A percentile compares a stretch with the other conserved stretches of the same genome.
Conservation (phyloP, 1,284 basidiomycete species). For the Microbotryum scabiosae region DNA sequence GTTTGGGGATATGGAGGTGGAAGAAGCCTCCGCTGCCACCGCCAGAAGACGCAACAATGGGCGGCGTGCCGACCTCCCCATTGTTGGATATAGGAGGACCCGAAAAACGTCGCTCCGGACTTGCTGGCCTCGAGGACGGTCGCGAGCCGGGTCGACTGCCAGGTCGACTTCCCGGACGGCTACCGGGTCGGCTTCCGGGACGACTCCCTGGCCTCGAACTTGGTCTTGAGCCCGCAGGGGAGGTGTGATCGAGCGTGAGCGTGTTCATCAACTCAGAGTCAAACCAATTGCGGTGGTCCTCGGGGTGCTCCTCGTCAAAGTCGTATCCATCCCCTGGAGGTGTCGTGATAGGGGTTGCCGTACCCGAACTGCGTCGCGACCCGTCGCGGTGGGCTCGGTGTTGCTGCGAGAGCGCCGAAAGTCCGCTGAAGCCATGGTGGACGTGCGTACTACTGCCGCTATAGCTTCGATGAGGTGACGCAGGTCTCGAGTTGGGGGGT, state of each 20-base stretch:
- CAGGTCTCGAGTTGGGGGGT: slow-evolving; percentile 38
- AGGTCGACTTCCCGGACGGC: slow-evolving; percentile 21
- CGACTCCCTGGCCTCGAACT: slow-evolving; percentile 17
- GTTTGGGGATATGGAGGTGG: slow-evolving; percentile 34
- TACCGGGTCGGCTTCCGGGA: slow-evolving; percentile 13
- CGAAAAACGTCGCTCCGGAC: neutral
- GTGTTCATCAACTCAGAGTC: slow-evolving; percentile 71
- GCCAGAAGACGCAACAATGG: slow-evolving; percentile 4
- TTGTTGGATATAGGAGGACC: neutral
- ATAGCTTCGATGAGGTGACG: slow-evolving; percentile 30
- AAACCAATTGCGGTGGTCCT: slow-evolving; percentile 55
- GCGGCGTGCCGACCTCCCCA: neutral
- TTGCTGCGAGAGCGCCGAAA: slow-evolving; percentile 9
- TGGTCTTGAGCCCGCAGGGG: slow-evolving; percentile 12
- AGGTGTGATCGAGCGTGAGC: slow-evolving; percentile 38
- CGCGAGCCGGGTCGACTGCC: slow-evolving; percentile 13
- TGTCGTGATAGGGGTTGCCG: slow-evolving; percentile 5
- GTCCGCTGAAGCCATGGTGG: slow-evolving; percentile 10
- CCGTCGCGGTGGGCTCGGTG: neutral
- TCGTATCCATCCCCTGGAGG: slow-evolving; percentile 6
- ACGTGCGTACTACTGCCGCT: slow-evolving; percentile 1
- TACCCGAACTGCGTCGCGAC: slow-evolving; percentile 12
- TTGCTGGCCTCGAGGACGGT: slow-evolving; percentile 12
- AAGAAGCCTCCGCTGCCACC: slow-evolving; percentile 25
- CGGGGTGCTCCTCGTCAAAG: slow-evolving; percentile 35